A percentile compares a stretch with the other conserved stretches of the same genome.
These are phyloP conservation scores for Phytophthora fragariaefolia DNA, from an alignment of 352 stramenopile species.

Conservation along the genomic window DNA sequence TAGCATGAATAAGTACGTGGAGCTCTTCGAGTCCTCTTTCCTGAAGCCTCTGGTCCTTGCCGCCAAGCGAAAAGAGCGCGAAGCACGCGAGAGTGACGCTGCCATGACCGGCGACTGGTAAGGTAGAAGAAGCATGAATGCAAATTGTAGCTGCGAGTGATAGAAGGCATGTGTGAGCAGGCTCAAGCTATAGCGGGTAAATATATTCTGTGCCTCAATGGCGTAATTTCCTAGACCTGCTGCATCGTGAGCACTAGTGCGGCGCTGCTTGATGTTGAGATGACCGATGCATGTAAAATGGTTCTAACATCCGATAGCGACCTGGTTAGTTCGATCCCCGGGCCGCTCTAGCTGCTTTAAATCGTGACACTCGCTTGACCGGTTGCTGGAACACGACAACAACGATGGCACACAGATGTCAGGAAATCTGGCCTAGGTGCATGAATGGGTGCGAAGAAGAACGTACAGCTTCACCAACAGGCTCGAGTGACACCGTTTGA, in stretches of 20 bases:
- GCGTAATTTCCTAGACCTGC: slow-evolving; percentile 24
- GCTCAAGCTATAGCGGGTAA: slow-evolving; percentile 36
- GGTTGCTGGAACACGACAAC: slow-evolving; percentile 62
- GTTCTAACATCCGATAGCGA: too few species aligned
- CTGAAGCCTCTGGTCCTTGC: slow-evolving; percentile 70
- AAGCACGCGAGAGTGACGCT: slow-evolving; percentile 68
- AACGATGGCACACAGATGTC: background rate
- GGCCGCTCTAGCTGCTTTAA: slow-evolving; percentile 65
- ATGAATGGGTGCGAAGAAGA: background rate
- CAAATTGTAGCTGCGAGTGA: slow-evolving; percentile 18
- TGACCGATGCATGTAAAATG: background rate
- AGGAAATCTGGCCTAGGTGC: background rate
- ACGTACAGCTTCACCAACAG: slow-evolving; percentile 79
- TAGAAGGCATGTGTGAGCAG: slow-evolving; percentile 17
- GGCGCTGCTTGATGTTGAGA: too few species aligned
- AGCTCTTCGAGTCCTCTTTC: slow-evolving; percentile 75
- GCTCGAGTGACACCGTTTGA: slow-evolving; percentile 72
- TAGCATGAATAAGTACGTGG: slow-evolving; percentile 78
- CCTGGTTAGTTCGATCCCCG: slow-evolving; percentile 26
- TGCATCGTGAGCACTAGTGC: too few species aligned
- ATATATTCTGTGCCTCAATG: slow-evolving; percentile 42
- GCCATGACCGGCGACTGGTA: slow-evolving; percentile 87
- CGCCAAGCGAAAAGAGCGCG: slow-evolving; percentile 78
- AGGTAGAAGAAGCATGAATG: slow-evolving; percentile 10
- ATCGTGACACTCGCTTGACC: slow-evolving; percentile 85